Conservation (phyloP, 176 grass and related monocot genomes). For the Zoysia japonica region DNA sequence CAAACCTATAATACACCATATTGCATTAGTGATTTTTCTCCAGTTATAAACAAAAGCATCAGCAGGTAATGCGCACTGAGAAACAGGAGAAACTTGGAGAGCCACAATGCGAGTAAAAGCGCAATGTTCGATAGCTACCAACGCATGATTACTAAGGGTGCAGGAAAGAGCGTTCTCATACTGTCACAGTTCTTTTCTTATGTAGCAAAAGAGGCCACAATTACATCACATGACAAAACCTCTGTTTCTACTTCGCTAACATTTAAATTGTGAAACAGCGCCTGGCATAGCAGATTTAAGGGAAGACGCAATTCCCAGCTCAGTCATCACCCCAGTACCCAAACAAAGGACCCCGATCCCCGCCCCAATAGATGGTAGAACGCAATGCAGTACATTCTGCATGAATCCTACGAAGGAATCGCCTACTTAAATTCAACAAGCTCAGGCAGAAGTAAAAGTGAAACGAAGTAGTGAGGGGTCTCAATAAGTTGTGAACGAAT, state of each 20-base stretch:
- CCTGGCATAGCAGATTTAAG: background rate
- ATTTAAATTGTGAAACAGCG: background rate
- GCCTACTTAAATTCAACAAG: background rate
- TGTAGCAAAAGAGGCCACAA: background rate
- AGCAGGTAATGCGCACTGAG: background rate
- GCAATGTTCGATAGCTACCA: background rate
- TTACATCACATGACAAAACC: background rate
- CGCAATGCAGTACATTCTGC: background rate
- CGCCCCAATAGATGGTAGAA: background rate
- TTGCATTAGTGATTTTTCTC: background rate
- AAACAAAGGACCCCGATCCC: background rate
- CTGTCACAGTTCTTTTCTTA: background rate
- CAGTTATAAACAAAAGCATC: conserved; percentile 2
- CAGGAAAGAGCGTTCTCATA: background rate
- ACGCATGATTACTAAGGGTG: background rate
- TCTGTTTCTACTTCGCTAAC: background rate
- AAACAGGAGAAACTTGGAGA: background rate
- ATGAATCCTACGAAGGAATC: background rate
- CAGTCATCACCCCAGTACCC: background rate
- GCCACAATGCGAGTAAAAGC: background rate
- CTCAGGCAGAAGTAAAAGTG: background rate
- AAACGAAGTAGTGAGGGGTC: background rate
- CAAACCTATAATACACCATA: conserved; percentile 57
- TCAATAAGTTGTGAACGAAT: background rate
- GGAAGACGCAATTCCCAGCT: background rate